Percentiles rank a stretch among this genome's conserved stretches.
Evolutionary conservation across 257 asterid species (phyloP).

Genomic region (Leonotis leonurus): DNA sequence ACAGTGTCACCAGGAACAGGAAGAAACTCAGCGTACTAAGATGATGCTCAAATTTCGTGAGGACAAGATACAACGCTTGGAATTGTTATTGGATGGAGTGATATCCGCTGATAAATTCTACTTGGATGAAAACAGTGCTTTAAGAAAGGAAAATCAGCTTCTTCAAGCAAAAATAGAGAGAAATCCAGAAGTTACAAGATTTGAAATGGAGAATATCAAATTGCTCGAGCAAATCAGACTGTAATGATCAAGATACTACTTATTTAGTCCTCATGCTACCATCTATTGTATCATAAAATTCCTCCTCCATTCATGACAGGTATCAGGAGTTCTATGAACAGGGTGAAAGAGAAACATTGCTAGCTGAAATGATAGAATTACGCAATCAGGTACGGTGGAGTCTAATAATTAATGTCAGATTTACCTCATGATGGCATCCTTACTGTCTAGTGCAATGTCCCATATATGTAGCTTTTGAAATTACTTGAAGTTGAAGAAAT

Average conservation of each 20-base stretch:
- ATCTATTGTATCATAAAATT: slow-evolving; percentile 5
- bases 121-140: slow-evolving; percentile 41
- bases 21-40: slow-evolving; percentile 45
- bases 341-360: slow-evolving; percentile 44
- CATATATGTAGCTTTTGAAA: slow-evolving; percentile 30
- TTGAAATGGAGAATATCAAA: slow-evolving; percentile 42
- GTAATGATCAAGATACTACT: slow-evolving; percentile 27
- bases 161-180: slow-evolving; percentile 37
- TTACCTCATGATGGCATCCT: slow-evolving; percentile 14
- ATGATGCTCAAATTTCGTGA: slow-evolving; percentile 50
- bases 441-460: slow-evolving; percentile 12
- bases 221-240: slow-evolving; percentile 38
- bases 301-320: slow-evolving; percentile 27
- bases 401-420: background rate
- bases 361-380: slow-evolving; percentile 44
- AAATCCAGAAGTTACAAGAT: slow-evolving; percentile 37
- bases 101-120: slow-evolving; percentile 40
- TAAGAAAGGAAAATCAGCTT: slow-evolving; percentile 45
- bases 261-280: slow-evolving; percentile 5
- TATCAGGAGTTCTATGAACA: slow-evolving; percentile 42
- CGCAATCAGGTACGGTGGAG: slow-evolving; percentile 42
- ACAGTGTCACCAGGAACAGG: slow-evolving; percentile 49
- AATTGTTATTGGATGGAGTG: slow-evolving; percentile 39
- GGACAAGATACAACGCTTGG: slow-evolving; percentile 48
- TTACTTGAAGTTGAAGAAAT: slow-evolving; percentile 28